Evolutionary conservation across 352 stramenopile species (phyloP), one percentile per base, ranked within the genome.

Genomic region (Pythium guiyangense): DNA sequence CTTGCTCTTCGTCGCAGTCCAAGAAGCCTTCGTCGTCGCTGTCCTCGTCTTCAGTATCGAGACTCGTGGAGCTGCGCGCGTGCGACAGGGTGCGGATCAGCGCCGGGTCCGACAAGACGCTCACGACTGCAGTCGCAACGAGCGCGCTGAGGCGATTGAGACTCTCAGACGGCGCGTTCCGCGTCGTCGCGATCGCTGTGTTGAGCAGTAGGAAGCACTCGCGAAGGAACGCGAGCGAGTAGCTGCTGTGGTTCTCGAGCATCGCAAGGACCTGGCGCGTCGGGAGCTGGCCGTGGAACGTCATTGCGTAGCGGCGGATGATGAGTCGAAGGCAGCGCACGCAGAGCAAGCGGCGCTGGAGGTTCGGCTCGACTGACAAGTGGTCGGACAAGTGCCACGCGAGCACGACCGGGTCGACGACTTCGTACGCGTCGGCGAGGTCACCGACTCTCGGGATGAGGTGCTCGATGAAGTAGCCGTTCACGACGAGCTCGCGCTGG

Each of bases 361-460:
- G 63, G 49, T 92, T 66, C n/a, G 69, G 40, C 35, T 92, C 82
- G 2, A 90, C 64, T 9, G 73, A 69, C 9, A 94, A 60, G 6
- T 84, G 78, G 57, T 94, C 84, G 0, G 74, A 86, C 2, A 94
- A 58, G 69, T 94, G 84, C 82, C 82, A 94, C 18, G 82, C 82
- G 35, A 94, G 68, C 37, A 92, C 69, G 5, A 91, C 57, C 5
- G 79, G 82, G 14, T 94, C 80, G 6, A 71, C 55, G 26, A 92
- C 80, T 63, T 94, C 84, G 58, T 83, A 92, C 29, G 69, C 56
- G 25, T 75, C 74, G 5, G 82, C 66, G 35, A 91, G 57, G 47
- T 94, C 76, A 6, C 67, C 78, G 20, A 94, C 52, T 34, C 72
- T 77, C 6, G 80, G 82, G 42, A 92, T 88, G 47, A 94, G 58